Evolutionary conservation across 2,329 filamentous ascomycete species (phyloP), one percentile per base, ranked within the genome.

Genomic region (Cordyceps pruinosa): DNA sequence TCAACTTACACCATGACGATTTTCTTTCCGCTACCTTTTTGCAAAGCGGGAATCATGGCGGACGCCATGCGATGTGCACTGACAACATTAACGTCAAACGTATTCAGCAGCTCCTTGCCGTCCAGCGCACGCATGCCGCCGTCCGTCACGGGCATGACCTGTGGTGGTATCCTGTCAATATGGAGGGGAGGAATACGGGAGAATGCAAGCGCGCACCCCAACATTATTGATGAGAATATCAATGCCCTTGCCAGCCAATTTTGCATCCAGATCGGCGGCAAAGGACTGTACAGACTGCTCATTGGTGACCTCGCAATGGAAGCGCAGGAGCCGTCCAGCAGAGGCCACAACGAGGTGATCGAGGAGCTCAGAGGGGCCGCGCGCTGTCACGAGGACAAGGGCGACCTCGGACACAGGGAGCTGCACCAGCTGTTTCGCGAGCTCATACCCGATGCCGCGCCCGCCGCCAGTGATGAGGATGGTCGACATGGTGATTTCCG

Each of bases 401-500:
- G 46, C n/a, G 46, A 49, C 34, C 17, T 26, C 26, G 5, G 46
- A 49, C 15, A 8, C 10, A 8, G 46, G 46, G 15, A 32, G 46
- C 23, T 49, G n/a, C 12, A 23, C 34, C n/a, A 49, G 46, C 46
- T 49, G 46, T n/a, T n/a, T 19, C 15, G 46, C 28, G 19, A 49
- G 46, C 19, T 49, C 46, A 35, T 32, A 35, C n/a, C 46, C 46
- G 1, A 49, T 49, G 15, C 46, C 46, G 10, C 46, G 46, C 6
- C 46, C 46, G 9, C 46, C 46, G 32, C 46, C 46, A 30, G 46
- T 49, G n/a, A 49, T 49, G 23, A 49, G 34, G 21, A 49, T 35
- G 9, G 28, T 49, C 73, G 46, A 30, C 46, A 49, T 49, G 39
- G 19, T n/a, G n/a, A n/a, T n/a, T n/a, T n/a, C n/a, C n/a, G n/a